Percentiles rank a stretch among this genome's conserved stretches.
These are phyloP conservation scores for Zancudomyces culisetae DNA, from an alignment of 371 early-diverging fungal genomes.

Conservation along the genomic window DNA sequence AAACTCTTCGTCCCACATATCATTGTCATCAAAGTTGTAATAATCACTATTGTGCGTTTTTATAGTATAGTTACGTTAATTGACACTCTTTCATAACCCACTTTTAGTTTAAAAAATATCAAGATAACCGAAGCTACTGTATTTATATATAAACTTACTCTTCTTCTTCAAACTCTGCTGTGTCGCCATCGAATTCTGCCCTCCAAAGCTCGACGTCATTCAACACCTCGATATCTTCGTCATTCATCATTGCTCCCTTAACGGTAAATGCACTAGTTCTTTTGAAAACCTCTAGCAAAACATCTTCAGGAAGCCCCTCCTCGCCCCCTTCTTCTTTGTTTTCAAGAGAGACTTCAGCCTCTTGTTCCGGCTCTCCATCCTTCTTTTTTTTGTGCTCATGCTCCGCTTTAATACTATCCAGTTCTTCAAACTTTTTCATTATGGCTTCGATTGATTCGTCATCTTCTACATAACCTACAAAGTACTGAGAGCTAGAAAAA, in stretches of 20 bases:
- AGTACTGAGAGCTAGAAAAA: conserved; percentile 48
- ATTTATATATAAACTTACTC: conserved; percentile 29
- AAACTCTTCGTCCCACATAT: conserved; percentile 66
- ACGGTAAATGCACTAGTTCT: conserved; percentile 78
- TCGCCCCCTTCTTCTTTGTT: conserved; percentile 1
- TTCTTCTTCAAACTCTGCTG: conserved; percentile 56
- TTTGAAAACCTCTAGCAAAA: conserved; percentile 71
- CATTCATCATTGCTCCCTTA: conserved; percentile 37
- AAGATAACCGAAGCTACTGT: not conserved
- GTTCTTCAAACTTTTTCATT: conserved; percentile 90
- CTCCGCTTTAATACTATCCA: conserved; percentile 70
- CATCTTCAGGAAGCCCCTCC: conserved; percentile 45
- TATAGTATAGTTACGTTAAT: conserved; percentile 9
- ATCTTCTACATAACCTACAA: conserved; percentile 91
- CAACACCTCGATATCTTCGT: conserved; percentile 28
- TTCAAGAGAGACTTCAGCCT: not conserved
- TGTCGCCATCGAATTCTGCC: conserved; percentile 44
- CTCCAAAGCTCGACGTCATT: conserved; percentile 61
- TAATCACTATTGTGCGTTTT: conserved; percentile 33
- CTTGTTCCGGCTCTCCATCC: conserved; percentile 1
- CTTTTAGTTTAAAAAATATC: not conserved
- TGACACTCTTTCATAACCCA: not conserved
- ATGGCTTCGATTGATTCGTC: conserved; percentile 85
- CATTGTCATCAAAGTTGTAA: conserved; percentile 54
- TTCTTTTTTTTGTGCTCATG: conserved; percentile 28